Conservation (phyloP, 139 green algal species). For the Chara braunii region DNA sequence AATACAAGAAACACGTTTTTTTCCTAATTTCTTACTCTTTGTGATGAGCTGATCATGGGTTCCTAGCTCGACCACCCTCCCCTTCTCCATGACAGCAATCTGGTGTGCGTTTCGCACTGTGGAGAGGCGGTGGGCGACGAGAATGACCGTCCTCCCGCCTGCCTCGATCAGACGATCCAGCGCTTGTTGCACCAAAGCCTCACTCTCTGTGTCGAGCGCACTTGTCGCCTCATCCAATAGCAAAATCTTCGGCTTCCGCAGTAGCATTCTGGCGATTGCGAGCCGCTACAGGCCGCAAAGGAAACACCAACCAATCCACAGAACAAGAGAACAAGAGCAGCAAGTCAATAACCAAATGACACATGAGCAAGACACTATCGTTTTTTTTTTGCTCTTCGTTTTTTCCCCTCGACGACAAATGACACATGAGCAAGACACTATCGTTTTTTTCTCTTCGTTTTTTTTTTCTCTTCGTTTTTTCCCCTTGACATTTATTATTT, state of each 20-base stretch:
- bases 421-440: not conserved
- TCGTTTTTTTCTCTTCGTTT: not conserved
- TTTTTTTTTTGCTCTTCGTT: not conserved
- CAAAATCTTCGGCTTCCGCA: slow-evolving; percentile 39
- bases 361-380: not conserved
- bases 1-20: not conserved
- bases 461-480: not conserved
- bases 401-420: not conserved
- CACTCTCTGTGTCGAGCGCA: slow-evolving; percentile 48
- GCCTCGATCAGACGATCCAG: slow-evolving; percentile 36
- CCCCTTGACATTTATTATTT: no score
- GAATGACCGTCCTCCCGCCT: slow-evolving; percentile 30
- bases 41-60: slow-evolving; percentile 38
- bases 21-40: slow-evolving; percentile 12
- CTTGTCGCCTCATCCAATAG: slow-evolving; percentile 51
- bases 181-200: slow-evolving; percentile 37
- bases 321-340: slow-evolving; percentile 3
- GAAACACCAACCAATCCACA: no score
- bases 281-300: slow-evolving; percentile 38
- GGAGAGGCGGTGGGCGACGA: slow-evolving; percentile 45
- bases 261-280: slow-evolving; percentile 48
- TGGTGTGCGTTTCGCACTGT: slow-evolving; percentile 41
- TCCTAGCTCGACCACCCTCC: slow-evolving; percentile 38
- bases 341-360: not conserved
- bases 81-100: slow-evolving; percentile 43